Evolutionary conservation across 2,329 filamentous ascomycete species (phyloP).

Genomic region (Alternaria sp.): DNA sequence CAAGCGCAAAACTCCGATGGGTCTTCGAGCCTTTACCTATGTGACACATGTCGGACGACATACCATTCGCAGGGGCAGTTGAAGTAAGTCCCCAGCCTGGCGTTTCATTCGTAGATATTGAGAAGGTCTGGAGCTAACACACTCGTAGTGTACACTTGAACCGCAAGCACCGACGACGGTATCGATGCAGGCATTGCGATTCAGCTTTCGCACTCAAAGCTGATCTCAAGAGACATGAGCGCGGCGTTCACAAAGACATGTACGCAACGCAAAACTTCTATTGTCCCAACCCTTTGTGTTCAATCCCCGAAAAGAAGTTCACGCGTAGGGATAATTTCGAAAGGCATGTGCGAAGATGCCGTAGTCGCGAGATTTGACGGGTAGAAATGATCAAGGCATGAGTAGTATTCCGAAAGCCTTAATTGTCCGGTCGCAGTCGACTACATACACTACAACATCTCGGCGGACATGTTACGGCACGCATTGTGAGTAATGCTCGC

Average conservation of each 20-base stretch:
- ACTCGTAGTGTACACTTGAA: conserved; percentile 17
- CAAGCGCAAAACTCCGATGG: not conserved
- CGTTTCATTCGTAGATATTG: not conserved
- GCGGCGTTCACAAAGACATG: conserved; percentile 13
- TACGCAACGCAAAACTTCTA: conserved; percentile 4
- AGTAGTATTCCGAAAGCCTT: not conserved
- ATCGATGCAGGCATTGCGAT: conserved; percentile 12
- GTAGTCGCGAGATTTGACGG: not conserved
- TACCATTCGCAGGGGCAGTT: conserved; percentile 10
- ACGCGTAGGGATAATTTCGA: conserved; percentile 18
- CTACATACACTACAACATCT: not conserved
- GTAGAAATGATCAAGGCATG: not conserved
- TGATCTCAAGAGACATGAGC: conserved; percentile 19
- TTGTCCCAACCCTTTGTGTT: conserved; percentile 13
- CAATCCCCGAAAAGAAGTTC: conserved; percentile 14
- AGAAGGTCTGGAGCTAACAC: not conserved
- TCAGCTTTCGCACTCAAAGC: conserved; percentile 14
- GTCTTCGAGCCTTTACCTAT: not conserved
- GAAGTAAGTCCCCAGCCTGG: conserved; percentile 9
- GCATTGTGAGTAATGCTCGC: conserved; percentile 38
- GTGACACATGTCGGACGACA: not conserved
- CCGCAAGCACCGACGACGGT: conserved; percentile 20
- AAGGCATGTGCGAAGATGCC: conserved; percentile 16
- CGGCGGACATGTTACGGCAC: not conserved
- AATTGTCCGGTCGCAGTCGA: not conserved